Evolutionary conservation across 306 rosid species (phyloP), one percentile per base, ranked within the genome.

Genomic region (Trichosanthes truncata): DNA sequence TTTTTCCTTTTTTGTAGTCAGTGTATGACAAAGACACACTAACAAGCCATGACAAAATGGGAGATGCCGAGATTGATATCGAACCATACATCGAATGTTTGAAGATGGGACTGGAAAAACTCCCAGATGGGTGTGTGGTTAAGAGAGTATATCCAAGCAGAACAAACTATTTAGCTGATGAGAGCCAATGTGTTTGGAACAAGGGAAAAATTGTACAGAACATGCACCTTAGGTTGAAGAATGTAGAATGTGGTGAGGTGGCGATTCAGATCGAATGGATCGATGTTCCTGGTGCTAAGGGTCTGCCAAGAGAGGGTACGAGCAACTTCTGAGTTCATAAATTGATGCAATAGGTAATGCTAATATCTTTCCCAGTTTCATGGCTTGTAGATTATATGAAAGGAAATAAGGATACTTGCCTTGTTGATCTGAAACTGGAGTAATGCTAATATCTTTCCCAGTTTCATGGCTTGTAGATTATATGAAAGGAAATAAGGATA

Each of bases 21-120:
- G 97, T 91, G 72, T 95, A 23, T 66, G 97, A 95, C 86, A 86
- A 87, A 59, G 98, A 95, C 84, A 91, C 89, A 0, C 82, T 95
- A 48, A 84, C 89, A 3, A 74, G 11, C 41, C 94, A 95, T 74
- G 98, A 95, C 87, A 81, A 84, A 79, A 92, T 95, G 97, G 98
- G 98, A 1, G 93, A 92, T 26, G 97, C 97, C 31, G 90, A 75
- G 4, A 80, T 95, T 40, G 97, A 95, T 86, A 80, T 95, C 33
- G 82, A 81, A 79, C 97, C 97, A 21, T 95, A 86, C 74, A 15
- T 83, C 36, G 77, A 89, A 74, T 78, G 90, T 57, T 40, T 84
- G 25, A 77, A 80, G 74, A 80, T 88, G 95, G 86, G 78, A 0
- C 55, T 84, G 85, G 41, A 71, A 9, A 81, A 35, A 14, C 95